Evolutionary conservation across 208 protist species (phyloP), one percentile per base, ranked within the genome.

Genomic region (Angomonas ambiguus): DNA sequence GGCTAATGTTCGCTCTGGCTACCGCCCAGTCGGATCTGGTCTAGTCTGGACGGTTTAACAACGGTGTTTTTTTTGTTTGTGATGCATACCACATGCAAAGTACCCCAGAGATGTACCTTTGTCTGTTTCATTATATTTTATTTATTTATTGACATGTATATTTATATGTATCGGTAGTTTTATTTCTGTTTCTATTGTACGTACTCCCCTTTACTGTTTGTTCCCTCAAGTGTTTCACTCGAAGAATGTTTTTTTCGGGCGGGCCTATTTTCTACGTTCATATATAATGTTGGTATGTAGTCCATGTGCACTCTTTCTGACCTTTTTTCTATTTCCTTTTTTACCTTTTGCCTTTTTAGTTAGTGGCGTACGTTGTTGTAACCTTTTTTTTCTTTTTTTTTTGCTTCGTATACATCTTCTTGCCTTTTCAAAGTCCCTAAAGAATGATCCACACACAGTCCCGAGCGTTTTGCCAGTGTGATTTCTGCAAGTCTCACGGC

Each of bases 391-490:
- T 62, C 67, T 71, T 18, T 31, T 65, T 58, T 64, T 31, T 58
- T 20, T 22, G 32, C 13, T 24, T 11, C 24, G 6, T 41, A 61
- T 41, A 1, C 55, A 61, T 61, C 1, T 56, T 56, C 38, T 56
- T 56, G n/a, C 27, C n/a, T 56, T 56, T 5, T 56, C 8, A 8
- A 16, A 11, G 49, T 56, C 8, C 49, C 22, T 25, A 30, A 16
- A 57, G 16, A 45, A 92, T 95, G 89, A 83, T 95, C 61, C 84
- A 74, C 28, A 72, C 87, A 53, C 89, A 95, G 75, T 90, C 82
- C 74, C 75, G 81, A 42, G 77, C 83, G 2, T 91, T 81, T 71
- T 95, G 89, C 72, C 82, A 83, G 64, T 95, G 89, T 69, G 73
- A 77, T n/a, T 87, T 81, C 66, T 95, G 89, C 74, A 57, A 66